phyloP scores from a whole-genome alignment of 2,329 filamentous ascomycete genomes.

The Sporothrix schenckii region DNA sequence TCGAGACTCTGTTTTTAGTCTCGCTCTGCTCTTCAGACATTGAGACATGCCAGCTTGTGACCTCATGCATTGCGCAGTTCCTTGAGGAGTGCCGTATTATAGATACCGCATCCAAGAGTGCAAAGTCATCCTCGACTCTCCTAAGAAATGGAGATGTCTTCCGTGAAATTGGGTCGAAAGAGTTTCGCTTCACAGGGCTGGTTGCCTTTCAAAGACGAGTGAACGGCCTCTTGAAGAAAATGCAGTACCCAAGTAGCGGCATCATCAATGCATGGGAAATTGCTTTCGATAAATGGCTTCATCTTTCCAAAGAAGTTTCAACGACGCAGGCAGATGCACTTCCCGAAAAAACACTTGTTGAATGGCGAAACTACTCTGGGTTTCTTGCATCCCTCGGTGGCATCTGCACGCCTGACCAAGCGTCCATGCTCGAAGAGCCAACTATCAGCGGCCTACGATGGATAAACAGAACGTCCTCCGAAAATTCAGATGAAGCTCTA shows the following conservation, averaged over 20 bases:
- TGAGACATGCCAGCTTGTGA: conserved; percentile 66
- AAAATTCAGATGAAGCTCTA: conserved; percentile 63
- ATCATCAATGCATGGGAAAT: conserved; percentile 69
- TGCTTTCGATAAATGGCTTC: conserved; percentile 67
- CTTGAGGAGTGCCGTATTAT: conserved; percentile 64
- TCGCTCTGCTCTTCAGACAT: conserved; percentile 67
- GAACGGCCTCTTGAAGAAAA: conserved; percentile 60
- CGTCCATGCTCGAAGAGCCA: conserved; percentile 60
- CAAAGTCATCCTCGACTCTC: conserved; percentile 56
- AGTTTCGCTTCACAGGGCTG: conserved; percentile 67
- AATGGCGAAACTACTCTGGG: conserved; percentile 71
- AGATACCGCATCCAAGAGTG: conserved; percentile 54
- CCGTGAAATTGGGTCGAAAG: conserved; percentile 63
- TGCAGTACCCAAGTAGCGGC: conserved; percentile 66
- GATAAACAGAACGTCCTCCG: conserved; percentile 64
- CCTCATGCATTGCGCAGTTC: conserved; percentile 62
- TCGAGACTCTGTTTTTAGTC: conserved; percentile 66
- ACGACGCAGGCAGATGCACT: conserved; percentile 54
- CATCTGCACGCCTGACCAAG: conserved; percentile 64
- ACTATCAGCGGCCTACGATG: conserved; percentile 60
- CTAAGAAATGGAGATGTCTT: conserved; percentile 65
- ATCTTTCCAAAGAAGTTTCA: conserved; percentile 65
- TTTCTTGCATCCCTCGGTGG: conserved; percentile 69
- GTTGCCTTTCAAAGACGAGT: conserved; percentile 71
- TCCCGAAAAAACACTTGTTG: conserved; percentile 60